Conservation (phyloP, 2,329 filamentous ascomycete genomes). For the Chaetomiaceae sp. region DNA sequence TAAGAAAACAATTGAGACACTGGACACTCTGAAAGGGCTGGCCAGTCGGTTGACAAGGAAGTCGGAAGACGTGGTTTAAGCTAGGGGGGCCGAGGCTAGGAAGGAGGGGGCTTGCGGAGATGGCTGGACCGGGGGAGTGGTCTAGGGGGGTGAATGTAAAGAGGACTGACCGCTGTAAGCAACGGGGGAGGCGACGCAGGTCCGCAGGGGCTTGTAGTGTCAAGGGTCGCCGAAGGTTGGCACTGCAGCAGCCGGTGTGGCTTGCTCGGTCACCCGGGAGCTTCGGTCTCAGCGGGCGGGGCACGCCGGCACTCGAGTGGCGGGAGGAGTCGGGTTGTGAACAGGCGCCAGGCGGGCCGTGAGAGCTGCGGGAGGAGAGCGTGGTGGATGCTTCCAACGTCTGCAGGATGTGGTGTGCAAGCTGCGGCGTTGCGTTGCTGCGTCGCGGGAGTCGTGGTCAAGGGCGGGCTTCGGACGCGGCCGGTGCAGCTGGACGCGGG, state of each 20-base stretch:
- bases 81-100: background rate
- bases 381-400: slow-evolving; percentile 9
- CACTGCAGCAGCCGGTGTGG: slow-evolving; percentile 7
- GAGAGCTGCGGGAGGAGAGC: background rate
- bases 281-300: slow-evolving; percentile 14
- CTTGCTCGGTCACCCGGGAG: slow-evolving; percentile 6
- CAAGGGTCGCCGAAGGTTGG: background rate
- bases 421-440: background rate
- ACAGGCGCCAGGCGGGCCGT: slow-evolving; percentile 3
- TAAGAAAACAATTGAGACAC: background rate
- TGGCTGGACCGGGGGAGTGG: background rate
- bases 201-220: slow-evolving; percentile 12
- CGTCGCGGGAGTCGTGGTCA: background rate
- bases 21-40: background rate
- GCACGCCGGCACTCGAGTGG: slow-evolving; percentile 6
- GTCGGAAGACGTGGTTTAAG: slow-evolving; percentile 2
- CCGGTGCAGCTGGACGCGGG: background rate
- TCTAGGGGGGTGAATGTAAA: slow-evolving; percentile 17
- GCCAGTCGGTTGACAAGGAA: background rate
- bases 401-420: slow-evolving; percentile 15
- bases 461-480: background rate
- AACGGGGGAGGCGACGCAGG: slow-evolving; percentile 14
- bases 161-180: slow-evolving; percentile 13
- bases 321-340: slow-evolving; percentile 2
- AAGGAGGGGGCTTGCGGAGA: background rate